Evolutionary conservation across 2,329 filamentous ascomycete species (phyloP), one percentile per base, ranked within the genome.

Genomic region (Fusarium sacchari): DNA sequence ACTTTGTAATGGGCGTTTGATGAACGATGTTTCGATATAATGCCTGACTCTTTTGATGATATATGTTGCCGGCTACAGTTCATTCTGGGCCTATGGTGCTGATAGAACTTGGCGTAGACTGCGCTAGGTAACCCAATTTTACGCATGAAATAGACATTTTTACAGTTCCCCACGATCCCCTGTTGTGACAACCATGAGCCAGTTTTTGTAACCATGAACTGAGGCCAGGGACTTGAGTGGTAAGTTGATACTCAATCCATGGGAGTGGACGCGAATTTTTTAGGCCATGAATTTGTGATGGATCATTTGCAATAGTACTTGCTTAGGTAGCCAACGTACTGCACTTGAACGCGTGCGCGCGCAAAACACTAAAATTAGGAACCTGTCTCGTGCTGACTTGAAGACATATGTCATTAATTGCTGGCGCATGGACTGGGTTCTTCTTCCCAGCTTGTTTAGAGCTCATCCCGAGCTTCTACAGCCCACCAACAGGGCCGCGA

Each of bases 21-120:
- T 75, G 76, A 78, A 69, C 60, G 71, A 43, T 77, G 69, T 73
- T 77, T 78, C 65, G 62, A 74, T 69, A 69, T 76, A 46, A 67
- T 76, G 68, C 70, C 60, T 77, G 69, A 59, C 60, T 60, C 50
- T 67, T 69, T 63, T 75, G 63, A 75, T 64, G 70, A 75, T 71
- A 73, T 67, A 63, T 71, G 67, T 64, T 60, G 61, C 43, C 42
- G 55, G 73, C 55, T 58, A 65, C 49, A 42, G 71, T 72, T 26
- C 47, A 52, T 60, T 43, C 52, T 50, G 53, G 60, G 57, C 57
- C 52, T 67, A 71, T 59, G 60, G 43, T 62, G 62, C 43, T 75
- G 70, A 73, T 72, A 70, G 60, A 64, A 52, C 62, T 69, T 46
- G 61, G 65, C 44, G 63, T 42, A 57, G 60, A 52, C 44, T 61